Base-by-base conservation (phyloP, 2,329 filamentous ascomycete species). In the Pseudogymnoascus pannorum region DNA sequence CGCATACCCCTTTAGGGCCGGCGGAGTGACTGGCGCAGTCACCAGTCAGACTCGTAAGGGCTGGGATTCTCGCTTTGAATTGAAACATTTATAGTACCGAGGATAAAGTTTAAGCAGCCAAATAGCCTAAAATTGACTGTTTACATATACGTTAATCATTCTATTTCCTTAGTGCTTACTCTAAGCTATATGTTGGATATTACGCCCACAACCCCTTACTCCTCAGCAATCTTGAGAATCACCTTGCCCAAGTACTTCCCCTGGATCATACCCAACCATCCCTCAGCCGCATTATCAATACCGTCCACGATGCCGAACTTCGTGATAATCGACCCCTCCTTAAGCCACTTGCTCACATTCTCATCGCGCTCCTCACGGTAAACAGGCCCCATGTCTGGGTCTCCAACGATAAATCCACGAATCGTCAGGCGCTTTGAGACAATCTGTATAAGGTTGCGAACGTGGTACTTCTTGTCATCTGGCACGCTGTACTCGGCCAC, bases 211-310 rank as follows among this genome's bases (percentile, higher is more conserved):
- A 35, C 29, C 33, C 3, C 54, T 58, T 58, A 58, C 54, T 58
- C 29, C 16, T 71, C 68, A 24, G 69, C 68, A 66, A 87, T 83
- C 77, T 87, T 85, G 70, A 89, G 69, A n/a, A 89, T 79, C 14
- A 87, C 84, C 78, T 90, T 91, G 60, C 87, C 87, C 71, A 87
- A 86, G 74, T 90, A 90, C 75, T 86, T 81, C 22, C 87, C 87
- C 64, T 80, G 73, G 64, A 90, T 78, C 77, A 90, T 84, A 12
- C 85, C 86, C 60, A 89, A 71, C 63, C 90, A 79, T 1, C 85
- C 87, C 57, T 88, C 81, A 16, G 80, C 74, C 3, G 80, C 82
- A 68, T 87, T 84, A 63, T 90, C 87, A 65, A 90, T 87, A 4
- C 87, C 87, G 35, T 81, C 76, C 1, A 84, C 87, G 64, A 87